These are phyloP conservation scores for Cytauxzoon felis DNA, from an alignment of 169 alveolate species.

Conservation along the genomic window DNA sequence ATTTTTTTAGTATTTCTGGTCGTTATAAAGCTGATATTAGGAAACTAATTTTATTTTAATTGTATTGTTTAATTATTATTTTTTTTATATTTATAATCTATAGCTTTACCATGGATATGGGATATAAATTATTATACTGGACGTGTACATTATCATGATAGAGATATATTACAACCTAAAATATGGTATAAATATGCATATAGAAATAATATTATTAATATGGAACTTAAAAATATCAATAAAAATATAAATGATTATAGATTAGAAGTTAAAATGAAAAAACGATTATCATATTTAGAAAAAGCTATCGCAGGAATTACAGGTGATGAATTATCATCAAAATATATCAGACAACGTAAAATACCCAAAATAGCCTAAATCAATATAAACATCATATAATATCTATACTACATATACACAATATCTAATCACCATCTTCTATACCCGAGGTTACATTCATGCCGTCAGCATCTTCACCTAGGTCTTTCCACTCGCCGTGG, in stretches of 20 bases:
- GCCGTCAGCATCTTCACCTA: too few species aligned
- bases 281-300: conserved; percentile 74
- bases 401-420: background rate
- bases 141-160: conserved; percentile 74
- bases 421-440: background rate
- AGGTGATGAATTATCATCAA: conserved; percentile 81
- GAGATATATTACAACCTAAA: conserved; percentile 78
- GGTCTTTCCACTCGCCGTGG: too few species aligned
- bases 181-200: conserved; percentile 77
- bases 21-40: conserved; percentile 80
- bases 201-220: conserved; percentile 47
- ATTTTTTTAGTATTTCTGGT: conserved; percentile 23
- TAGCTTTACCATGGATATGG: conserved; percentile 87
- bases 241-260: conserved; percentile 52
- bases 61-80: background rate
- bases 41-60: conserved; percentile 54
- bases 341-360: conserved; percentile 75
- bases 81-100: background rate
- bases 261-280: conserved; percentile 66
- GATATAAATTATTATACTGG: conserved; percentile 71
- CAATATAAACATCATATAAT: background rate
- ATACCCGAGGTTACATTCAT: too few species aligned
- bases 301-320: conserved; percentile 77
- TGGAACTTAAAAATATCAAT: conserved; percentile 49
- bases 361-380: conserved; percentile 56